Evolutionary conservation across 2,329 filamentous ascomycete species (phyloP).

Genomic region (Pseudofabraea citricarpa): DNA sequence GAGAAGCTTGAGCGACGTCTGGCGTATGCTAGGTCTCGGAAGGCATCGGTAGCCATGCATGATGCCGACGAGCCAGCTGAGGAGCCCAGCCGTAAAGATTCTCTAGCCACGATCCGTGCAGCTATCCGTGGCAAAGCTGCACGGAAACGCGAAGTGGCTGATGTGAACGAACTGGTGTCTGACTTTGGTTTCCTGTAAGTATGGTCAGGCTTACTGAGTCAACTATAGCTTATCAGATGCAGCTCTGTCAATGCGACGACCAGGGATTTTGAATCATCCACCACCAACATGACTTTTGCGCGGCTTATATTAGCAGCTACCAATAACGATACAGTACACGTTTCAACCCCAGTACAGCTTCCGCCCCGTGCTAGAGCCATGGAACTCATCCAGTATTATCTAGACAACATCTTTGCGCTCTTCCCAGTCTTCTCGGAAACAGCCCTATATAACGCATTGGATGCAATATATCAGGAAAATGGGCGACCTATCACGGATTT

Average conservation of each 20-base stretch:
- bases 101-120: conserved; percentile 54
- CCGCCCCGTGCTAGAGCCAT: conserved; percentile 67
- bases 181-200: conserved; percentile 86
- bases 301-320: conserved; percentile 82
- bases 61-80: conserved; percentile 47
- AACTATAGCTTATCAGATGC: conserved; percentile 8
- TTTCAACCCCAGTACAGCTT: conserved; percentile 54
- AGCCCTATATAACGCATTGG: conserved; percentile 69
- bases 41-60: conserved; percentile 63
- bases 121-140: conserved; percentile 62
- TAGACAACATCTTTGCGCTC: conserved; percentile 74
- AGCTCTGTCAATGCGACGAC: conserved; percentile 93
- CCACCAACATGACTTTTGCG: conserved; percentile 87
- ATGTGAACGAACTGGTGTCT: conserved; percentile 87
- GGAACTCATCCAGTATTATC: conserved; percentile 74
- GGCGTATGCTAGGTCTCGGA: conserved; percentile 63
- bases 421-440: conserved; percentile 82
- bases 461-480: conserved; percentile 73
- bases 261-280: conserved; percentile 85
- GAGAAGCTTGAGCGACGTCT: conserved; percentile 82
- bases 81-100: conserved; percentile 56
- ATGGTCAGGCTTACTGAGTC: neutral
- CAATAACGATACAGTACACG: conserved; percentile 66
- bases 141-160: conserved; percentile 68
- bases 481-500: conserved; percentile 54